Base-by-base conservation (phyloP, 106 monocot genomes). In the Acanthochlamys bracteata region DNA sequence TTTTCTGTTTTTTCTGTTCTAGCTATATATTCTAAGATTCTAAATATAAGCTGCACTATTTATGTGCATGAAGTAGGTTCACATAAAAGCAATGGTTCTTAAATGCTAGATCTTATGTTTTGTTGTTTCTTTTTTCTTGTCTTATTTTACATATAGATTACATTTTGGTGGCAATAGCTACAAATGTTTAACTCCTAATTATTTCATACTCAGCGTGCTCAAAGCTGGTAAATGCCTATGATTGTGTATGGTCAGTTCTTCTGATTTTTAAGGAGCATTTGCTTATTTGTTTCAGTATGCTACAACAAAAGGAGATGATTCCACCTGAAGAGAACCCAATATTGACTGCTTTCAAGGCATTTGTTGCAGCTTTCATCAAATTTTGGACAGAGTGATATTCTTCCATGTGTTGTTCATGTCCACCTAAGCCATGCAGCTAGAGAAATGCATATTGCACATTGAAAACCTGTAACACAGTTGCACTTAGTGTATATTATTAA, bases 331-430 rank as follows among this genome's bases (percentile, higher is more conserved):
- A 57, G 51, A 59, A 76, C 52, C 65, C 64, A 15, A 9, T 76
- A 3, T 55, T 25, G 69, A 25, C 64, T 53, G 45, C 54, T 7
- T 51, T 76, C 39, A 70, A 59, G 58, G 76, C 70, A 25, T 52
- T 70, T 24, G 57, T 66, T 39, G 25, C 19, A 11, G 62, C 70
- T 55, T 64, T 76, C 41, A 57, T 76, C 47, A 76, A 76, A 59
- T 70, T 76, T 25, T 76, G 64, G 69, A 54, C 52, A 40, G 46
- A 70, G 22, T 65, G 42, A 17, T 26, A 10, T 23, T n/a, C n/a
- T n/a, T n/a, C n/a, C n/a, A n/a, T n/a, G n/a, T n/a, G n/a, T n/a
- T n/a, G n/a, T n/a, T n/a, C n/a, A n/a, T n/a, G n/a, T n/a, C n/a
- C n/a, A n/a, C n/a, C n/a, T n/a, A n/a, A n/a, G n/a, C n/a, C n/a